A percentile compares a stretch with the other conserved stretches of the same genome.
These are phyloP conservation scores for Mucor mucedo DNA, from an alignment of 371 early-diverging fungal genomes.

Conservation along the genomic window DNA sequence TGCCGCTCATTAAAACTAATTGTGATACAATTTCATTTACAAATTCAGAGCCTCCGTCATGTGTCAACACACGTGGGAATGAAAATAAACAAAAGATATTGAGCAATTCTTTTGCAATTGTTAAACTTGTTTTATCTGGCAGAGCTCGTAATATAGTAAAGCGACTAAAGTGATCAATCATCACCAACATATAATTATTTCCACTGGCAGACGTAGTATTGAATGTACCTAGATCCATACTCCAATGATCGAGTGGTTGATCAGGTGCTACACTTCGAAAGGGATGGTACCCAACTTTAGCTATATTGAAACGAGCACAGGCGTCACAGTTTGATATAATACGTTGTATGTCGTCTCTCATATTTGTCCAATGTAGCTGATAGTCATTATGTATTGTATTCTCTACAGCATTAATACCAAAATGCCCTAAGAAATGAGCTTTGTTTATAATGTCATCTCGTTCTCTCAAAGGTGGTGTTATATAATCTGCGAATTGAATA, in stretches of 20 bases:
- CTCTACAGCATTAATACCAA: conserved; percentile 10
- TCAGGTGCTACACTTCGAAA: not conserved
- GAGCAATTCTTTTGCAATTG: conserved; percentile 9
- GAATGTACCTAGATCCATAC: conserved; percentile 13
- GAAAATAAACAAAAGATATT: conserved; percentile 13
- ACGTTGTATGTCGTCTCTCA: conserved; percentile 4
- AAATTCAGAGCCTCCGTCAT: conserved; percentile 9
- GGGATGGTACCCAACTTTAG: conserved; percentile 10
- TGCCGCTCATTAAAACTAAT: conserved; percentile 5
- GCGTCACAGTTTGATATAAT: not conserved
- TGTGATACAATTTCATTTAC: conserved; percentile 1
- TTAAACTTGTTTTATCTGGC: not conserved
- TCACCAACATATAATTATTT: conserved; percentile 18
- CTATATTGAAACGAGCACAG: not conserved
- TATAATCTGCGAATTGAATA: conserved; percentile 8
- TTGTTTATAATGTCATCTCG: not conserved
- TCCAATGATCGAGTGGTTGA: conserved; percentile 11
- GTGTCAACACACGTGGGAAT: not conserved
- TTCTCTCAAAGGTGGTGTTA: conserved; percentile 8
- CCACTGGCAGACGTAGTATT: not conserved
- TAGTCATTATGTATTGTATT: conserved; percentile 1
- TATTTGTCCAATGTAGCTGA: conserved; percentile 18
- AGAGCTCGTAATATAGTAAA: conserved; percentile 12
- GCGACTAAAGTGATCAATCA: conserved; percentile 16
- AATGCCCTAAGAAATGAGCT: conserved; percentile 10